A percentile compares a stretch with the other conserved stretches of the same genome.
Conservation (phyloP, 805 yeast species). For the Candida ficus region DNA sequence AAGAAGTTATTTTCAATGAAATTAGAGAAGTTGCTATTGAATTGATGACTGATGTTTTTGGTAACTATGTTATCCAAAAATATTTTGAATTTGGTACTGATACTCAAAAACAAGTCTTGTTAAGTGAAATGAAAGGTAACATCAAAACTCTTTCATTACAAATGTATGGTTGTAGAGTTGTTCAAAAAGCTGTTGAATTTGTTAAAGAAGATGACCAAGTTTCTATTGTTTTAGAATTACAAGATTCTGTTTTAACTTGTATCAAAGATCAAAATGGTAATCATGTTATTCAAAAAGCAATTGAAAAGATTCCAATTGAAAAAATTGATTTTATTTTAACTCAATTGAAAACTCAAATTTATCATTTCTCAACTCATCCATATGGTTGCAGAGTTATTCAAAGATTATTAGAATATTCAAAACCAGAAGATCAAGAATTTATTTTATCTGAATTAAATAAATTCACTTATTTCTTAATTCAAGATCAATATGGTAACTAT, state of each 20-base stretch:
- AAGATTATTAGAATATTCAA: conserved; percentile 78
- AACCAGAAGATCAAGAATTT: conserved; percentile 53
- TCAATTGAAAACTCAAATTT: conserved; percentile 63
- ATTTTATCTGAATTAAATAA: conserved; percentile 70
- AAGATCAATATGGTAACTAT: conserved; percentile 96
- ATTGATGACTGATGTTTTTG: conserved; percentile 94
- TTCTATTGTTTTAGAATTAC: conserved; percentile 64
- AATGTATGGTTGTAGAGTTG: conserved; percentile 98
- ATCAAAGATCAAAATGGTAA: conserved; percentile 97
- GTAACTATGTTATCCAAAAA: conserved; percentile 95
- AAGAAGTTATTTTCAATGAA: conserved; percentile 79
- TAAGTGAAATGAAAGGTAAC: conserved; percentile 68
- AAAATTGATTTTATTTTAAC: conserved; percentile 67
- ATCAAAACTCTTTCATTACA: conserved; percentile 76
- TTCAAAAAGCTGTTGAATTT: conserved; percentile 86
- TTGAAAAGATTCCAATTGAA: conserved; percentile 76
- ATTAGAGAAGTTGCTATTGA: conserved; percentile 69
- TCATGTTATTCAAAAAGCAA: conserved; percentile 94
- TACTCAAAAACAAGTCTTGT: conserved; percentile 62
- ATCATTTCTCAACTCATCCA: conserved; percentile 88
- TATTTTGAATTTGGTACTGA: conserved; percentile 78
- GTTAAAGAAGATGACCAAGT: conserved; percentile 61
- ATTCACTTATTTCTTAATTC: conserved; percentile 70
- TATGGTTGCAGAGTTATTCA: conserved; percentile 98
- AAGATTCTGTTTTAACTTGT: conserved; percentile 53